phyloP scores from a whole-genome alignment of 1,284 basidiomycete species.

The Malassezia sp. region DNA sequence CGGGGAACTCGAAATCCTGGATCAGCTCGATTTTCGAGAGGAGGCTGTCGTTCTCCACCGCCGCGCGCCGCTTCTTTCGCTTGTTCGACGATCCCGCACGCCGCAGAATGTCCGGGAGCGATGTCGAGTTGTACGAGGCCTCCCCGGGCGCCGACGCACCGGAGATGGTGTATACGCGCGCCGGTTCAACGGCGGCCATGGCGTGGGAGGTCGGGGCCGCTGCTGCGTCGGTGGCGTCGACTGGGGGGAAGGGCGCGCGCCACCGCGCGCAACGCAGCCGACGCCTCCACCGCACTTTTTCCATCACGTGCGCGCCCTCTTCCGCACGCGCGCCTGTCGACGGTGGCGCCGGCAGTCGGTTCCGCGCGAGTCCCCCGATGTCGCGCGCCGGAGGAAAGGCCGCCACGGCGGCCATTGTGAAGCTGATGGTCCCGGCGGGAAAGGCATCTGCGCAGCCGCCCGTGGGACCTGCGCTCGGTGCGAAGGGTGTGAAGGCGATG shows the following conservation, averaged over 20 bases:
- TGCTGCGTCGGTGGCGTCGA: conserved; percentile 30
- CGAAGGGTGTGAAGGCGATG: conserved; percentile 96
- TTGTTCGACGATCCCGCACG: conserved; percentile 42
- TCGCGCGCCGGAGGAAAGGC: conserved; percentile 39
- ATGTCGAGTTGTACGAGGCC: conserved; percentile 41
- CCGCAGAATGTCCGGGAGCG: conserved; percentile 39
- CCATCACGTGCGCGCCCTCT: conserved; percentile 8
- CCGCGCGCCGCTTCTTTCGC: conserved; percentile 35
- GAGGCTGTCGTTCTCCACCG: conserved; percentile 29
- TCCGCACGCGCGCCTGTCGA: neutral
- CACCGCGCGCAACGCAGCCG: no score
- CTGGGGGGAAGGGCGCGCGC: no score
- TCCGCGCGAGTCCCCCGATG: conserved; percentile 20
- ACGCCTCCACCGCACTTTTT: conserved; percentile 11
- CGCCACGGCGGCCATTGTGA: conserved; percentile 34
- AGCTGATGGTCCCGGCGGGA: conserved; percentile 78
- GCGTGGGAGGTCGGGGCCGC: no score
- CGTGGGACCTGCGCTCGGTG: conserved; percentile 91
- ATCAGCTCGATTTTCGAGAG: conserved; percentile 41
- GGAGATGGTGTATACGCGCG: conserved; percentile 41
- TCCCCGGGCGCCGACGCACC: conserved; percentile 27
- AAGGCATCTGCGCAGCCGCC: conserved; percentile 93
- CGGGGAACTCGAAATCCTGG: conserved; percentile 92
- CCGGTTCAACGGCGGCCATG: no score
- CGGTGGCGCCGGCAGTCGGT: neutral